Conservation (phyloP, 2,329 filamentous ascomycete species). For the Diaporthe aspalathi region DNA sequence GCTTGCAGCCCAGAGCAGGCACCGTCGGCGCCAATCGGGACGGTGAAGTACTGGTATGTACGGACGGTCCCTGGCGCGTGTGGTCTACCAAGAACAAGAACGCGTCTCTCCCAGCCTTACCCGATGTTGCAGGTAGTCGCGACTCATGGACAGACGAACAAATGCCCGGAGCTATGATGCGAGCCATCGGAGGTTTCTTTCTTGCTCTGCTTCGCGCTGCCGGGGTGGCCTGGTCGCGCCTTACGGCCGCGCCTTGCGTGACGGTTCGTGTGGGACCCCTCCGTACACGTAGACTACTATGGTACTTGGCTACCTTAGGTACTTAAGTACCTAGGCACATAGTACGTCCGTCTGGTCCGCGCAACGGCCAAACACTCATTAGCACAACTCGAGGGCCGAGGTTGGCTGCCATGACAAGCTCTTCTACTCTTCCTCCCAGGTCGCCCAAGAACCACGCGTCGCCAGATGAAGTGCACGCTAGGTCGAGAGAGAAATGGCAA, state of each 20-base stretch:
- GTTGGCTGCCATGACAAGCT: background rate
- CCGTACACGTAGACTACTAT: too few species aligned
- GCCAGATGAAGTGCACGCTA: background rate
- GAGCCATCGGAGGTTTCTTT: slow-evolving; percentile 5
- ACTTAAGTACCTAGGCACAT: too few species aligned
- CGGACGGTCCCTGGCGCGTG: background rate
- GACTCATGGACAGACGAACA: background rate
- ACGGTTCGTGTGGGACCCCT: slow-evolving; percentile 9
- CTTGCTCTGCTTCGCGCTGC: background rate
- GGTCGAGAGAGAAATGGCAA: background rate
- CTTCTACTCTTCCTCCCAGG: slow-evolving; percentile 3
- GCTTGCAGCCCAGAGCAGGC: too few species aligned
- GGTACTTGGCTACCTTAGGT: too few species aligned
- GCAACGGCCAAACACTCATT: background rate
- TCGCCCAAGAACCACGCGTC: slow-evolving; percentile 28
- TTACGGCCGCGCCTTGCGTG: slow-evolving; percentile 7
- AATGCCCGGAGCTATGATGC: background rate
- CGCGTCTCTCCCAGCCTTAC: slow-evolving; percentile 9
- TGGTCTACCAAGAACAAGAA: too few species aligned
- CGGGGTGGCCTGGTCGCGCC: background rate
- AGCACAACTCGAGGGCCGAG: background rate
- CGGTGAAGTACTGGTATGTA: background rate
- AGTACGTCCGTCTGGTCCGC: background rate
- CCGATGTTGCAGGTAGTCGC: background rate
- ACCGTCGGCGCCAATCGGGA: too few species aligned